Evolutionary conservation across 2,329 filamentous ascomycete genomes (phyloP).

Genomic region (Trichophaea hybrida): DNA sequence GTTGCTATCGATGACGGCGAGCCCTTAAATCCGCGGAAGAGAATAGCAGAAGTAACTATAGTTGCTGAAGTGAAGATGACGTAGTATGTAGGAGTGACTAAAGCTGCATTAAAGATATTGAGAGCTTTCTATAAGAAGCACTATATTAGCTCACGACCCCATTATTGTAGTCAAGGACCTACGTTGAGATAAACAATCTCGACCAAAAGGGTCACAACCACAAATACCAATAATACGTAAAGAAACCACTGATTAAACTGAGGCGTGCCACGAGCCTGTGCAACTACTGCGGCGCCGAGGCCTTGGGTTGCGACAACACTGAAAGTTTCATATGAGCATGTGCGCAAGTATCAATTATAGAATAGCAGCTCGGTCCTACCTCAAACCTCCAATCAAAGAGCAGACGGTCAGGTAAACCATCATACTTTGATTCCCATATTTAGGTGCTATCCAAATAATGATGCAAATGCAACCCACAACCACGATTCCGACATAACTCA

Average conservation of each 20-base stretch:
- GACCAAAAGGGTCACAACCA: conserved; percentile 72
- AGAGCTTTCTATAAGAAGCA: conserved; percentile 69
- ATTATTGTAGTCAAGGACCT: conserved; percentile 34
- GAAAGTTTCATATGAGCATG: neutral
- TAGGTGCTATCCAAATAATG: conserved; percentile 67
- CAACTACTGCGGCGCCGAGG: conserved; percentile 76
- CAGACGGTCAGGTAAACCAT: conserved; percentile 93
- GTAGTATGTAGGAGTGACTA: conserved; percentile 97
- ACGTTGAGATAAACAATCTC: conserved; percentile 95
- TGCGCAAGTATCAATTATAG: neutral
- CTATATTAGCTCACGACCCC: neutral
- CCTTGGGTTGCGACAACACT: conserved; percentile 88
- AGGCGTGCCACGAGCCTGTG: conserved; percentile 62
- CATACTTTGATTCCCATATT: conserved; percentile 94
- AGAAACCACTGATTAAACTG: conserved; percentile 98
- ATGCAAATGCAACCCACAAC: conserved; percentile 57
- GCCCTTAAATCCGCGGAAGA: conserved; percentile 90
- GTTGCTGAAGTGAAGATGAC: conserved; percentile 95
- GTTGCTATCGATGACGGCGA: conserved; percentile 54
- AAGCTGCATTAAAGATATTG: conserved; percentile 88
- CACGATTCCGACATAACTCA: conserved; percentile 70
- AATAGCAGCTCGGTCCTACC: conserved; percentile 9
- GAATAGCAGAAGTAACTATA: conserved; percentile 79
- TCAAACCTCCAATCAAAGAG: conserved; percentile 83
- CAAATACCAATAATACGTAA: conserved; percentile 82